Evolutionary conservation across 352 stramenopile species (phyloP).

Genomic region (Globisporangium emineosum): DNA sequence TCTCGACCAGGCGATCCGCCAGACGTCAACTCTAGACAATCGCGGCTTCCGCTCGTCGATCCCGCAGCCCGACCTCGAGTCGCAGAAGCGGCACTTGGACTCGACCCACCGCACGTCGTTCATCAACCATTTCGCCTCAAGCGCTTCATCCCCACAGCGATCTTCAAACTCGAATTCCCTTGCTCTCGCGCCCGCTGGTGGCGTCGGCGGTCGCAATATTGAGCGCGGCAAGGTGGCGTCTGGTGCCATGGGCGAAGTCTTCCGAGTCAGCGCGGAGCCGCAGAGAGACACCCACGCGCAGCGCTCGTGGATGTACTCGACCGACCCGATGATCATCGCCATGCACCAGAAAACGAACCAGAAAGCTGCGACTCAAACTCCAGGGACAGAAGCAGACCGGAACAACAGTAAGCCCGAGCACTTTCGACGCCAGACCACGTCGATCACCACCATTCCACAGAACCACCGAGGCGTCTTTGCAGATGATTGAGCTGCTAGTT

Average conservation of each 20-base stretch:
- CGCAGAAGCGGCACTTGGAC: constrained; percentile 51
- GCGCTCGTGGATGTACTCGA: constrained; percentile 75
- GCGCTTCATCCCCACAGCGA: constrained; percentile 2
- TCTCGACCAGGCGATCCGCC: constrained; percentile 48
- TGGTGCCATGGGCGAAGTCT: constrained; percentile 62
- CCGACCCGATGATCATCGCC: constrained; percentile 56
- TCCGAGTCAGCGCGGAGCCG: constrained; percentile 48
- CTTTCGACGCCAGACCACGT: constrained; percentile 45
- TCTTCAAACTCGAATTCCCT: constrained; percentile 19
- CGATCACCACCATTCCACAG: constrained; percentile 53
- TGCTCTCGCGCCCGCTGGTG: constrained; percentile 43
- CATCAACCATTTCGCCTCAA: constrained; percentile 37
- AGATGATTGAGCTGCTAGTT: constrained; percentile 35
- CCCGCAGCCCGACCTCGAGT: constrained; percentile 44
- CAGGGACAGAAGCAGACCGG: constrained; percentile 12
- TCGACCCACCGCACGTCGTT: constrained; percentile 63
- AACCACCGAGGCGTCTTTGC: constrained; percentile 62
- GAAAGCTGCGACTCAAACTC: constrained; percentile 15
- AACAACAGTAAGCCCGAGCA: constrained; percentile 17
- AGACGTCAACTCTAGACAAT: constrained; percentile 25
- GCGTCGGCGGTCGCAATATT: constrained; percentile 32
- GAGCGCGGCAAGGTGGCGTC: constrained; percentile 66
- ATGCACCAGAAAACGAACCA: constrained; percentile 48
- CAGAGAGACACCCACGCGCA: constrained; percentile 70
- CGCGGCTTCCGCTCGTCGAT: constrained; percentile 52